phyloP scores from a whole-genome alignment of 2,329 filamentous ascomycete species.

The Aspergillus proliferans region DNA sequence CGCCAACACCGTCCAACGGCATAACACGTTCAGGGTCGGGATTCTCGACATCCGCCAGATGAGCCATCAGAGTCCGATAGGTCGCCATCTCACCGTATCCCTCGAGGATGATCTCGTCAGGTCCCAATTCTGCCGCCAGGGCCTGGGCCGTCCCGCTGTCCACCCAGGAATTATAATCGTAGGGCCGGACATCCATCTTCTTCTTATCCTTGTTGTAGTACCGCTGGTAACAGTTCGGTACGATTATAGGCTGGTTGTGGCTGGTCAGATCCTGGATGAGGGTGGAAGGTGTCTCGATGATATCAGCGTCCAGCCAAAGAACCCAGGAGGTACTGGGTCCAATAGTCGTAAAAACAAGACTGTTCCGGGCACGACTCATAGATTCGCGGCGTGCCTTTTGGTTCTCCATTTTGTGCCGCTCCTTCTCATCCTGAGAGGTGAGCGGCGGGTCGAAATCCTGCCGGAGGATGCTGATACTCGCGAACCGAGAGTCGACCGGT shows the following conservation, averaged over 20 bases:
- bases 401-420: constrained; percentile 85
- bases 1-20: constrained; percentile 84
- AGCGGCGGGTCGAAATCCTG: constrained; percentile 89
- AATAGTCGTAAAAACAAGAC: constrained; percentile 87
- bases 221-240: constrained; percentile 91
- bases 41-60: constrained; percentile 55
- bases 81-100: constrained; percentile 91
- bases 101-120: constrained; percentile 87
- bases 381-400: constrained; percentile 80
- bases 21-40: constrained; percentile 59
- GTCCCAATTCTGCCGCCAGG: constrained; percentile 71
- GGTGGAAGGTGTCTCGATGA: constrained; percentile 76
- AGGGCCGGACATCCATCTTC: constrained; percentile 69
- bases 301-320: constrained; percentile 88
- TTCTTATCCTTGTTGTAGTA: constrained; percentile 69
- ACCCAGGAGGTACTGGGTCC: constrained; percentile 92
- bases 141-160: constrained; percentile 75
- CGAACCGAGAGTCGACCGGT: constrained; percentile 74
- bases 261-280: constrained; percentile 86
- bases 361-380: constrained; percentile 92
- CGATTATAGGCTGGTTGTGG: constrained; percentile 85
- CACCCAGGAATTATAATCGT: constrained; percentile 97
- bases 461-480: constrained; percentile 85
- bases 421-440: constrained; percentile 72
- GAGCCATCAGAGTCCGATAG: constrained; percentile 85